Base-by-base conservation (phyloP, 352 stramenopile species). In the Plasmopara halstedii region DNA sequence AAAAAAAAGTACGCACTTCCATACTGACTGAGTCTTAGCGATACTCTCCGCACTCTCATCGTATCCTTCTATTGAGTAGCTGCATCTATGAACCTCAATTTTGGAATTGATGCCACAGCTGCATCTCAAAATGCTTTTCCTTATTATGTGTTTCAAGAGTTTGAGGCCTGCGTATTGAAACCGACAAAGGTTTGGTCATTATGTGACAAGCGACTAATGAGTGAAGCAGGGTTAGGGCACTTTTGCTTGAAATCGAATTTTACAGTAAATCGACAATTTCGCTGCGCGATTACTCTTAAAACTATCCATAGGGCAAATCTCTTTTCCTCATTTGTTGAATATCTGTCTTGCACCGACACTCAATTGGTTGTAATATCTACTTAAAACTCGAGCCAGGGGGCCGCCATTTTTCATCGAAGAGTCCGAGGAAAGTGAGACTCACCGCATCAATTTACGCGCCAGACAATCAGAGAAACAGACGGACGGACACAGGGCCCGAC, bases 381-480 rank as follows among this genome's bases (percentile, higher is more conserved):
- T 42, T 26, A 7, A 33, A 34, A 45, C 42, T 42, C 44, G 19
- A 50, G 34, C 35, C 45, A 35, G 50, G 54, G 53, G 55, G 52
- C 54, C 34, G 50, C 48, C 50, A 56, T 62, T 65, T 67, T 49
- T 46, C 25, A 59, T 44, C 48, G 29, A 60, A 60, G 48, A 43
- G 39, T 54, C 18, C 22, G 49, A 59, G 48, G 63, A 60, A 44
- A 39, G 26, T 36, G 36, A 52, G 42, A 37, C 40, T 55, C 15
- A 26, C 50, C 58, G 37, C 37, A 33, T 54, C 33, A 14, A 18
- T 20, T 39, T 20, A 18, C 19, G 22, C 41, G 26, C 20, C 34
- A 44, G 25, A 35, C 23, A 20, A 31, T 20, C 37, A 51, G 38
- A 31, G 27, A 53, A 41, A 67, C 37, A 39, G 47, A 61, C 40